Conservation (phyloP, 306 rosid species). For the Canavalia gladiata region DNA sequence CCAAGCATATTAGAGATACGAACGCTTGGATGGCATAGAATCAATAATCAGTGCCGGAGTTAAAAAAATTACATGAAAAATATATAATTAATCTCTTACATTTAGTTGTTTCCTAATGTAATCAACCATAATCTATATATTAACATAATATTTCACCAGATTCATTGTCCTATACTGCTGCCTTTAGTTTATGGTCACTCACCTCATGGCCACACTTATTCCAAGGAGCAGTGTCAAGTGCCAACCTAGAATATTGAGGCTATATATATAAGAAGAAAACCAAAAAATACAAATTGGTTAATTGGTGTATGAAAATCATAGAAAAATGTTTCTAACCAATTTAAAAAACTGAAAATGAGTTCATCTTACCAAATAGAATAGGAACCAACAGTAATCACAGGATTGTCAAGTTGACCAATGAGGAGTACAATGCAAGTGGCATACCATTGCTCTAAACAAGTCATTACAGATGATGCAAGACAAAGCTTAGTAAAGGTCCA, state of each 20-base stretch:
- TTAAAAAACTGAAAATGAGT: not conserved
- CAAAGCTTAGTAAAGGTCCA: slow-evolving; percentile 75
- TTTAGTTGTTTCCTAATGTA: too few relatives aligned
- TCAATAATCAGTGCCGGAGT: slow-evolving; percentile 8
- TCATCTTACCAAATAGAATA: slow-evolving; percentile 64
- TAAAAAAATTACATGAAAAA: not conserved
- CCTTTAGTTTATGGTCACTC: not conserved
- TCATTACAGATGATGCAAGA: slow-evolving; percentile 56
- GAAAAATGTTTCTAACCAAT: not conserved
- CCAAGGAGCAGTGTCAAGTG: slow-evolving; percentile 34
- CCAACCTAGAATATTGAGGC: slow-evolving; percentile 47
- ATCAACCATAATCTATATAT: not conserved
- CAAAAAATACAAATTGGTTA: not conserved
- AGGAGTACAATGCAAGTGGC: slow-evolving; percentile 46
- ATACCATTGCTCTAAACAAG: slow-evolving; percentile 67
- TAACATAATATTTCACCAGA: not conserved
- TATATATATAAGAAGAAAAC: slow-evolving; percentile 22
- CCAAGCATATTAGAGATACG: slow-evolving; percentile 73
- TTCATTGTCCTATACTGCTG: not conserved
- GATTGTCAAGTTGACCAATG: slow-evolving; percentile 56
- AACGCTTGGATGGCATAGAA: slow-evolving; percentile 48
- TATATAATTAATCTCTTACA: too few relatives aligned
- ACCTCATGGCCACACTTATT: slow-evolving; percentile 44
- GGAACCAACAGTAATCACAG: slow-evolving; percentile 63
- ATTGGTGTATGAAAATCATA: not conserved